phyloP scores from a whole-genome alignment of 129 eudicot species.

The Centrapalus pauciflorus region DNA sequence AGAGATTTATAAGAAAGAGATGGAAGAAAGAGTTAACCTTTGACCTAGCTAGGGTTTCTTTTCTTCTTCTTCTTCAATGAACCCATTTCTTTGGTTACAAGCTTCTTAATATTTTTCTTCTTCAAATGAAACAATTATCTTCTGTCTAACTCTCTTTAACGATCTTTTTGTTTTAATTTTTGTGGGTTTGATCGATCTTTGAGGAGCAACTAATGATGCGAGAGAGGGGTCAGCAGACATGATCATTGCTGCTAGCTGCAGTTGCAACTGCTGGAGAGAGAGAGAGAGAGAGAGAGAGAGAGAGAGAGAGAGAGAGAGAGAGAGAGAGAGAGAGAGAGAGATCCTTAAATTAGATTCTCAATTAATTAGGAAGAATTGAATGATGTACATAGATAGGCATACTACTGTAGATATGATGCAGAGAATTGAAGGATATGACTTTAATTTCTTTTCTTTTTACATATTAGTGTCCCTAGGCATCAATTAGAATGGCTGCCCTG shows the following conservation, averaged over 20 bases:
- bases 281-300: slow-evolving; percentile 16
- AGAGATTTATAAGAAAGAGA: slow-evolving; percentile 9
- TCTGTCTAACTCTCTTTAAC: slow-evolving; percentile 21
- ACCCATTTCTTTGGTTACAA: slow-evolving; percentile 19
- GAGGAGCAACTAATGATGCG: slow-evolving; percentile 28
- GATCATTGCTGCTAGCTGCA: slow-evolving; percentile 22
- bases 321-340: slow-evolving; percentile 16
- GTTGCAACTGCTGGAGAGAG: slow-evolving; percentile 4
- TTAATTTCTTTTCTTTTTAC: not conserved
- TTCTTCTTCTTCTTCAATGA: slow-evolving; percentile 24
- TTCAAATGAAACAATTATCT: slow-evolving; percentile 11
- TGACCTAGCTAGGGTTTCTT: slow-evolving; percentile 33
- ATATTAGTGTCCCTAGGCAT: slow-evolving; percentile 24
- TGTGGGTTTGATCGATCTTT: slow-evolving; percentile 23
- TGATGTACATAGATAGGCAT: slow-evolving; percentile 16
- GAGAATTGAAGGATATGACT: not conserved
- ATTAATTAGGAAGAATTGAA: slow-evolving; percentile 8
- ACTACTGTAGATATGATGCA: not conserved
- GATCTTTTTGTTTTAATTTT: slow-evolving; percentile 19
- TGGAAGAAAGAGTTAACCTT: slow-evolving; percentile 34
- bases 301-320: slow-evolving; percentile 18
- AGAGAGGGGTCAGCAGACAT: slow-evolving; percentile 38
- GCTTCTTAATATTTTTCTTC: slow-evolving; percentile 6
- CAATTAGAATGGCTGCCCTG: slow-evolving; percentile 18
- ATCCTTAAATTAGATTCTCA: not conserved